These are phyloP conservation scores for Ophiostoma australiae DNA, from an alignment of 2,329 filamentous ascomycete species.

Conservation along the genomic window DNA sequence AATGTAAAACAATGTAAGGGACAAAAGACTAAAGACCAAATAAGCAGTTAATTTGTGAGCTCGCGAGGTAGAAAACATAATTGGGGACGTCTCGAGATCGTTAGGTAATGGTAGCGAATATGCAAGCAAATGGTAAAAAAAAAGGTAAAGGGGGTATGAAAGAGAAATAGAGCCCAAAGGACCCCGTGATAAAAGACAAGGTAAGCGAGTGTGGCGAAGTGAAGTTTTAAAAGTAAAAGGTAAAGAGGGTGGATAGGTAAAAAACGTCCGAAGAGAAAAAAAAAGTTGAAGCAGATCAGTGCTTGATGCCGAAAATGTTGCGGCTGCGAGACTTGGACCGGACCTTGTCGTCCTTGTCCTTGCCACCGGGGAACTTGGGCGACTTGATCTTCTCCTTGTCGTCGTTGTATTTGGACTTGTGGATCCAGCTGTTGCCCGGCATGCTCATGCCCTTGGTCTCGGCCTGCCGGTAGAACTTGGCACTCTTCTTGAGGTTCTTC, in stretches of 20 bases:
- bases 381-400: slow-evolving; percentile 46
- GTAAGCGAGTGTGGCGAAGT: slow-evolving; percentile 1
- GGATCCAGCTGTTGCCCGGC: slow-evolving; percentile 98
- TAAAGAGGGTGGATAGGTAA: background rate
- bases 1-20: background rate
- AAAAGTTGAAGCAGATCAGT: slow-evolving; percentile 18
- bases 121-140: background rate
- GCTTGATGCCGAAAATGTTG: slow-evolving; percentile 57
- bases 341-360: slow-evolving; percentile 61
- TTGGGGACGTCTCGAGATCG: slow-evolving; percentile 5
- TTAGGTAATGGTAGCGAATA: background rate
- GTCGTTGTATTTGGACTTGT: slow-evolving; percentile 88
- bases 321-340: slow-evolving; percentile 73
- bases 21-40: slow-evolving; percentile 9
- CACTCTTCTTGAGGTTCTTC: slow-evolving; percentile 93
- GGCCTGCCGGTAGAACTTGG: slow-evolving; percentile 82
- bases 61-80: slow-evolving; percentile 4
- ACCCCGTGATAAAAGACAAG: background rate
- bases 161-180: background rate
- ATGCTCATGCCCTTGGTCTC: slow-evolving; percentile 94
- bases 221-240: background rate
- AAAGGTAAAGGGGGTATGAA: slow-evolving; percentile 3
- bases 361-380: slow-evolving; percentile 33
- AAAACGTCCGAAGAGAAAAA: slow-evolving; percentile 18
- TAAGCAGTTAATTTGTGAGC: background rate